Conservation (phyloP, 2,329 filamentous ascomycete genomes). For the Arthroderma sp. region DNA sequence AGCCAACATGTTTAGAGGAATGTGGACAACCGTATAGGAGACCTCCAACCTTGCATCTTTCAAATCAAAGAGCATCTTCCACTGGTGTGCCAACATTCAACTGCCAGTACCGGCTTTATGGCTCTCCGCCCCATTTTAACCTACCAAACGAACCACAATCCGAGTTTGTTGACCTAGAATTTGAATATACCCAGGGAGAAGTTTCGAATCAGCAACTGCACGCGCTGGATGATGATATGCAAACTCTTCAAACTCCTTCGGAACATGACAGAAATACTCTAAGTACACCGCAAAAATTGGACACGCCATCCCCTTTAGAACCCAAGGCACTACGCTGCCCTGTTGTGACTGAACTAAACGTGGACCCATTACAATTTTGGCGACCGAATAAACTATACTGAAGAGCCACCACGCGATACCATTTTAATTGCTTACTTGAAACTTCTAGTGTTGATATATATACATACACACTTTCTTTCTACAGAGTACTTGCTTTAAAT, state of each 20-base stretch:
- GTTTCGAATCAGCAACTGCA: not conserved
- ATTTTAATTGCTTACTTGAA: not conserved
- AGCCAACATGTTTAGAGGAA: too few species aligned
- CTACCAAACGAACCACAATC: not conserved
- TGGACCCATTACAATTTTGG: not conserved
- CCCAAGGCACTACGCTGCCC: not conserved
- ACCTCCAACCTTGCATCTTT: not conserved
- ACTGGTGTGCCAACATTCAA: not conserved
- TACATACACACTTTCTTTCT: not conserved
- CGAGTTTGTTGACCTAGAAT: not conserved
- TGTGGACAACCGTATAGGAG: not conserved
- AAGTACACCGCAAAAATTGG: not conserved
- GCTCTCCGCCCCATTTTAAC: not conserved
- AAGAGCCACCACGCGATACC: too few species aligned
- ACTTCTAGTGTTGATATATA: not conserved
- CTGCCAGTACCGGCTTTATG: not conserved
- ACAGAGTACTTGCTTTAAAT: too few species aligned
- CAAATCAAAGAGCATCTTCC: not conserved
- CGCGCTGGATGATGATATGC: not conserved
- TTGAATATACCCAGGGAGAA: not conserved
- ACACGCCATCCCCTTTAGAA: not conserved
- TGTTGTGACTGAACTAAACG: not conserved
- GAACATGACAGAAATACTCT: not conserved
- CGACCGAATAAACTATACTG: constrained; percentile 2
- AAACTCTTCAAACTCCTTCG: not conserved